phyloP scores from a whole-genome alignment of 352 stramenopile genomes.

The Phytophthora hibernalis region DNA sequence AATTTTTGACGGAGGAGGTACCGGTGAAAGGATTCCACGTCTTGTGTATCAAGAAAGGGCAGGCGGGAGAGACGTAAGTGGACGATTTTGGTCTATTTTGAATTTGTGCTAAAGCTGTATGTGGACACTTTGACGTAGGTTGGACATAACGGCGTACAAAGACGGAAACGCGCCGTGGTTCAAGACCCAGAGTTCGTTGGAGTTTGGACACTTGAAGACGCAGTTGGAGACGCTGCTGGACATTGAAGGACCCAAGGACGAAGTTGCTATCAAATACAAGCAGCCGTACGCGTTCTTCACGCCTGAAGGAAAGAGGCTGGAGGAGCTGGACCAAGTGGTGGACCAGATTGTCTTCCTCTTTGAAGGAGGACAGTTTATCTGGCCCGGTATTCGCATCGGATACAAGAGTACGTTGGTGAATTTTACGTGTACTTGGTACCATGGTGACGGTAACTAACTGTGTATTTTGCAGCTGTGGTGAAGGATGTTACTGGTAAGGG shows the following conservation, averaged over 20 bases:
- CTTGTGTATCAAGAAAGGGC: conserved; percentile 56
- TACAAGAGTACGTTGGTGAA: conserved; percentile 58
- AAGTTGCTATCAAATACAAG: conserved; percentile 59
- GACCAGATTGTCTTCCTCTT: conserved; percentile 74
- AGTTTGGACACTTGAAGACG: conserved; percentile 46
- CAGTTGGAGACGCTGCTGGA: conserved; percentile 49
- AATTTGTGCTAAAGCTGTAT: conserved; percentile 5
- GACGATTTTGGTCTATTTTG: conserved; percentile 5
- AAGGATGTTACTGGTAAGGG: conserved; percentile 53
- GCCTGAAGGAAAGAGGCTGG: conserved; percentile 52
- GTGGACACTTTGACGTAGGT: conserved; percentile 32
- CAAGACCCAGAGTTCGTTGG: conserved; percentile 41
- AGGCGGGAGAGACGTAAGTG: conserved; percentile 24
- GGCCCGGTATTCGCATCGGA: conserved; percentile 69
- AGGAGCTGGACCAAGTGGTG: conserved; percentile 45
- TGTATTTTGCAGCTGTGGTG: conserved; percentile 42
- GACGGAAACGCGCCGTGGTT: conserved; percentile 51
- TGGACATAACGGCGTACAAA: conserved; percentile 63
- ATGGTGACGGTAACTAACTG: conserved; percentile 3
- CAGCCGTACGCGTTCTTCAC: conserved; percentile 77
- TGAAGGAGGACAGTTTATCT: conserved; percentile 82
- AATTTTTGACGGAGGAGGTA: conserved; percentile 59
- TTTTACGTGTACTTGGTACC: conserved; percentile 10
- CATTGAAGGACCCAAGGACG: conserved; percentile 40
- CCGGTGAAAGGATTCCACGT: conserved; percentile 79